These are phyloP conservation scores for Firmiana major DNA, from an alignment of 345 rosid species.

Conservation along the genomic window DNA sequence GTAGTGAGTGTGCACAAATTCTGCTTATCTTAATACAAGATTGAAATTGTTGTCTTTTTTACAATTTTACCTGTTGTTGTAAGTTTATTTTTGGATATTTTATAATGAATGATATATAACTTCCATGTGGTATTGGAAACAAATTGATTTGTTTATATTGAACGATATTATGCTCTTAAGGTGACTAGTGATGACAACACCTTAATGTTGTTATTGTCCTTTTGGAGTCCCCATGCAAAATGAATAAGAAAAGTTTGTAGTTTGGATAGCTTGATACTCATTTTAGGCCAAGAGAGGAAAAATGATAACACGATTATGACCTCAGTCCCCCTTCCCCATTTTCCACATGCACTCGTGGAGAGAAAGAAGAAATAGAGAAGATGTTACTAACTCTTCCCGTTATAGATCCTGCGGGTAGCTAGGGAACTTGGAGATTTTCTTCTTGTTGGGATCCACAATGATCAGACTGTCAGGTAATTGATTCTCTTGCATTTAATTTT, in stretches of 20 bases:
- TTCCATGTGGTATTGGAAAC: neutral
- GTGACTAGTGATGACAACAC: neutral
- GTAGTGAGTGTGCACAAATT: neutral
- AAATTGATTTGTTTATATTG: neutral
- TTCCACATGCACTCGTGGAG: no score
- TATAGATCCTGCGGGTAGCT: constrained; percentile 60
- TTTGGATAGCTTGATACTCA: neutral
- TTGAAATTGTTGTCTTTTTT: neutral
- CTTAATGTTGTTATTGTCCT: neutral
- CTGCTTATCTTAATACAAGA: neutral
- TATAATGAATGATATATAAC: neutral
- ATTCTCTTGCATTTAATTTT: neutral
- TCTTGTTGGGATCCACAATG: constrained; percentile 72
- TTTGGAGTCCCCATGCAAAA: neutral
- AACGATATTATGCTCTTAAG: neutral
- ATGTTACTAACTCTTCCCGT: neutral
- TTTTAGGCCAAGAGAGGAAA: no score
- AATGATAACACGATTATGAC: neutral
- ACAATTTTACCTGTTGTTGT: neutral
- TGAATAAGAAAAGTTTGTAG: neutral
- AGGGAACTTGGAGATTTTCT: constrained; percentile 76
- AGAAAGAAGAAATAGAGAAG: neutral
- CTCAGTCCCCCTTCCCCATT: neutral
- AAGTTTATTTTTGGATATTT: neutral
- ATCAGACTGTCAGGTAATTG: constrained; percentile 58